These are phyloP conservation scores for Acanthamoeba culbertsoni DNA, from an alignment of 208 protist species.

Conservation along the genomic window DNA sequence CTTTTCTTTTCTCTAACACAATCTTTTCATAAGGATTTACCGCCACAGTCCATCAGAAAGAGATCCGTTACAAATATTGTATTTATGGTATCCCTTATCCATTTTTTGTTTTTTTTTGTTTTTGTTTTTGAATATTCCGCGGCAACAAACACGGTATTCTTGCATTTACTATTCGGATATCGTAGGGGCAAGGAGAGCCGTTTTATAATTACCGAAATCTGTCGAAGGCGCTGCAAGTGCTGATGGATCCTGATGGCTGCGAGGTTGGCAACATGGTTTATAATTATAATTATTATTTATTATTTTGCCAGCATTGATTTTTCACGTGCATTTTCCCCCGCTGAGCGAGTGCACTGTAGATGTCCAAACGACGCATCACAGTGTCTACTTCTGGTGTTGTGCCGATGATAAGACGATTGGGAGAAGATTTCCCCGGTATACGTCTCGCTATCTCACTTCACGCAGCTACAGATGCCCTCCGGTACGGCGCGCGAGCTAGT, in stretches of 20 bases:
- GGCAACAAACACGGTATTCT: no score
- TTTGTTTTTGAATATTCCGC: no score
- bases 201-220: constrained; percentile 56
- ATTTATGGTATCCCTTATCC: neutral
- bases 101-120: neutral
- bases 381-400: constrained; percentile 31
- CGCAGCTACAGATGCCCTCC: neutral
- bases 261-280: neutral
- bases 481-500: neutral
- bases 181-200: constrained; percentile 41
- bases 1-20: neutral
- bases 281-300: no score
- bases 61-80: constrained; percentile 27
- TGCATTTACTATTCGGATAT: no score
- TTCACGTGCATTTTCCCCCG: no score
- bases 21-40: neutral
- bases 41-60: neutral
- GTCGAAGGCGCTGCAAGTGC: neutral
- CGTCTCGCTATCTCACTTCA: constrained; percentile 31
- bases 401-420: constrained; percentile 32
- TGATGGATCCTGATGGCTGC: constrained; percentile 19
- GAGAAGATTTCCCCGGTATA: constrained; percentile 47
- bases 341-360: neutral
- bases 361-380: constrained; percentile 43
- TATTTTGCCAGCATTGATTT: no score